Evolutionary conservation across 495 filamentous ascomycete genomes (phyloP).

Genomic region (Melanomma pulvis-pyrius): DNA sequence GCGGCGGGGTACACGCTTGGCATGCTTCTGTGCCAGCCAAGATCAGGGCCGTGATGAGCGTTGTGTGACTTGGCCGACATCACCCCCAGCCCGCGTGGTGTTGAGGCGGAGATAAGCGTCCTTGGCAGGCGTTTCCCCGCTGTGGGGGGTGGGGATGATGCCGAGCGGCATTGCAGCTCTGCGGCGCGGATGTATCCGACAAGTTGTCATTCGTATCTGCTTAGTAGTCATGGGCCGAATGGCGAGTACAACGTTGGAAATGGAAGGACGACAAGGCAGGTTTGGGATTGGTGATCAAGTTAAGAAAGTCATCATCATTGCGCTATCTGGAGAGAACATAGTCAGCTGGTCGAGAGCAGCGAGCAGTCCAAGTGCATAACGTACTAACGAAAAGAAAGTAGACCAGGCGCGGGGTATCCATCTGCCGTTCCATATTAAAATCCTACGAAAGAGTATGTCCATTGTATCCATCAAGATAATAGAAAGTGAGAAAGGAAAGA

Average conservation of each 20-base stretch:
- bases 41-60: neutral
- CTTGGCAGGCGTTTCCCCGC: slow-evolving; percentile 7
- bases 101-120: slow-evolving; percentile 15
- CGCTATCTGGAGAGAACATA: neutral
- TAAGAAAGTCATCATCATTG: too few relatives aligned
- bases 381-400: neutral
- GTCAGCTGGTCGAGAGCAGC: neutral
- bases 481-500: neutral
- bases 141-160: neutral
- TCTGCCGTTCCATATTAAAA: slow-evolving; percentile 3
- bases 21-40: neutral
- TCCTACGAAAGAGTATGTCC: neutral
- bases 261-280: neutral
- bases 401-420: slow-evolving; percentile 1
- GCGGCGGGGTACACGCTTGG: slow-evolving; percentile 31
- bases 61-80: slow-evolving; percentile 26
- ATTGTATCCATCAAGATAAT: neutral
- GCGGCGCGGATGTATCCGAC: too few relatives aligned
- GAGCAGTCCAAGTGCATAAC: neutral
- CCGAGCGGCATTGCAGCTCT: too few relatives aligned
- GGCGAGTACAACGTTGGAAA: neutral
- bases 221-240: too few relatives aligned
- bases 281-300: too few relatives aligned
- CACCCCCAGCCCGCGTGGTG: neutral
- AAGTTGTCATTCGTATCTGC: too few relatives aligned